Evolutionary conservation across 306 rosid genomes (phyloP), one percentile per base, ranked within the genome.

Genomic region (Calophaca sinica): DNA sequence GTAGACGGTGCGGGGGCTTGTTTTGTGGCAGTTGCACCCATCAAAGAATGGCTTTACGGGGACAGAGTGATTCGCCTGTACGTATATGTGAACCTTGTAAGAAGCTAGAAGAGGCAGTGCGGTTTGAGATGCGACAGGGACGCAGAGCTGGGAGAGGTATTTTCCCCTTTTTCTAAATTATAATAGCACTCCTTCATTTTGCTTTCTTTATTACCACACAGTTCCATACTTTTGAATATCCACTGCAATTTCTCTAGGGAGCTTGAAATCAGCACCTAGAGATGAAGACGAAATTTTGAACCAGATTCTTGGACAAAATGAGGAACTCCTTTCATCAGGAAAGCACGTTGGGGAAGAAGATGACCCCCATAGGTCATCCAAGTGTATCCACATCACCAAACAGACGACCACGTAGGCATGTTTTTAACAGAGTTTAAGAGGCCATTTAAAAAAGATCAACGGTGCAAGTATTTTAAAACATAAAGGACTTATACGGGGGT

Each of bases 31-130:
- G 89, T 66, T 94, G 98, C 82, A 84, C 94, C 57, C 94, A 83
- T 64, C 91, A 86, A 62, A 88, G 97, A 84, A 91, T 91, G 93
- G 74, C 80, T 84, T 85, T 94, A 63, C 97, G 97, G 1, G 98
- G 98, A 48, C 98, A 94, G 85, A 97, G 98, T 49, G 98, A 91
- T 88, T 90, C 94, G 0, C 91, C 94, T 51, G 98, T 94, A 39
- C 96, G 98, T 35, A 86, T 91, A n/a, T 94, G 98, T 62, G 97
- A 91, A 55, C 91, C 98, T 74, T 94, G 98, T 83, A 94, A 91
- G 79, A 94, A 83, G 83, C 86, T 91, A 58, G 98, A 94, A 83
- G 98, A 94, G 82, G 98, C 96, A n/a, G 91, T 91, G 32, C 91
- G 98, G 49, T 87, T 88, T 57, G 98, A 91, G 87, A 48, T 86